Evolutionary conservation across 2,329 filamentous ascomycete genomes (phyloP), one percentile per base, ranked within the genome.

Genomic region (Pestalotiopsis sp.): DNA sequence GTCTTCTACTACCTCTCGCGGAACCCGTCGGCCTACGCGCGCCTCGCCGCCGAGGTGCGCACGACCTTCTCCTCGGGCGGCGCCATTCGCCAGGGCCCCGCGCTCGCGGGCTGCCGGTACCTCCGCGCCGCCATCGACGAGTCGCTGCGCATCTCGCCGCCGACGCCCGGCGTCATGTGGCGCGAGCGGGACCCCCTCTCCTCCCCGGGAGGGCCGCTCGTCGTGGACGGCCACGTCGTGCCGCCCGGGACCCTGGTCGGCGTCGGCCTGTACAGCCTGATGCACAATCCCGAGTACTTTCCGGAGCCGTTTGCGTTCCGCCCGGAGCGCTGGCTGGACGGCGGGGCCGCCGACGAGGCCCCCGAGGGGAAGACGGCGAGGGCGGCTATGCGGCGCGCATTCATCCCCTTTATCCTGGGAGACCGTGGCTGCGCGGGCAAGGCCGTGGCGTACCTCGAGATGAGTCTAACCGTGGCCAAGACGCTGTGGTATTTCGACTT

Each of bases 391-490:
- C 57, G 57, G 2, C 20, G 31, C 31, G 20, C 76, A 75, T 75
- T 72, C 38, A 62, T 67, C 7, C 76, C 81, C 1, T 82, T 82
- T 65, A 76, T 74, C 7, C 67, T 77, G 0, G 81, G 81, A 0
- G 75, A 78, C 0, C 72, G 80, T 20, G 73, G 72, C 27, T 82
- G 81, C 63, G 73, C 79, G 23, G 80, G 79, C 1, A 79, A 78
- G 66, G 70, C 68, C 3, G 70, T 77, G 52, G 75, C 75, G 1
- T 68, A 73, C 39, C 68, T 74, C n/a, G 71, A 74, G 60, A 25
- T 68, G 12, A 71, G 70, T 56, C 68, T 75, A 14, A 68, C 66
- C 2, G 63, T 74, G 39, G 74, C 73, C 2, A 72, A 70, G 67
- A 68, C 71, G 14, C 59, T 75, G 12, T 71, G 60, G 65, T 71